Evolutionary conservation across 768 basidiomycete genomes (phyloP).

Genomic region (Porpolomopsis calyptriformis): DNA sequence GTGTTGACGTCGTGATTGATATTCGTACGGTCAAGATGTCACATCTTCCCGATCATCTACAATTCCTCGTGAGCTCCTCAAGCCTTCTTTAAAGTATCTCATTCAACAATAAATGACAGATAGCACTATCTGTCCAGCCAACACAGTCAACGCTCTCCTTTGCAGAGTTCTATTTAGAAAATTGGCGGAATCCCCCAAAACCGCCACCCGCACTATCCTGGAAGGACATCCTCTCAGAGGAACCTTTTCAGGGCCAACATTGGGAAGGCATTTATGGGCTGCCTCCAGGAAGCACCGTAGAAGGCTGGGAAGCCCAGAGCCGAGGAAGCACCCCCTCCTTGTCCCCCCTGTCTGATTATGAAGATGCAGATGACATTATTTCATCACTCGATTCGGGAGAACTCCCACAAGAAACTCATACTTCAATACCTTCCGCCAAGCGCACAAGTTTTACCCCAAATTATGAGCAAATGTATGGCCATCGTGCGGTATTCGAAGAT

Average conservation of each 20-base stretch:
- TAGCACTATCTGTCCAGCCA: conserved; percentile 47
- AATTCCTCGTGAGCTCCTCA: conserved; percentile 46
- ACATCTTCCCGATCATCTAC: conserved; percentile 60
- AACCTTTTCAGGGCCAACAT: conserved; percentile 78
- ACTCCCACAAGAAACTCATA: conserved; percentile 2
- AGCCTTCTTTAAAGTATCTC: not conserved
- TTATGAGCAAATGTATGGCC: conserved; percentile 29
- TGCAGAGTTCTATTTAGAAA: conserved; percentile 45
- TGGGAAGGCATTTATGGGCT: conserved; percentile 66
- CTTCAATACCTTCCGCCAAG: conserved; percentile 6
- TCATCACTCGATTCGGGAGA: conserved; percentile 17
- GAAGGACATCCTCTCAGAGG: conserved; percentile 70
- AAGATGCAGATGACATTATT: conserved; percentile 32
- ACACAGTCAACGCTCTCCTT: conserved; percentile 35
- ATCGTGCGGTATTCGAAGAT: conserved; percentile 50
- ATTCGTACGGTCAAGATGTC: conserved; percentile 31
- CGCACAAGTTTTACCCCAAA: conserved; percentile 1
- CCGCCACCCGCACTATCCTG: conserved; percentile 46
- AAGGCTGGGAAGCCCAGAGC: conserved; percentile 33
- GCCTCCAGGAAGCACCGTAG: conserved; percentile 31
- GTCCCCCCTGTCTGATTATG: conserved; percentile 48
- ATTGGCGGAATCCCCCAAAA: conserved; percentile 33
- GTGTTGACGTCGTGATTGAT: not conserved
- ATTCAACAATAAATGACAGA: conserved; percentile 16
- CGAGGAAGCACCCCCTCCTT: conserved; percentile 57